Evolutionary conservation across 2,329 filamentous ascomycete species (phyloP), one percentile per base, ranked within the genome.

Genomic region (Xylariaceae sp.): DNA sequence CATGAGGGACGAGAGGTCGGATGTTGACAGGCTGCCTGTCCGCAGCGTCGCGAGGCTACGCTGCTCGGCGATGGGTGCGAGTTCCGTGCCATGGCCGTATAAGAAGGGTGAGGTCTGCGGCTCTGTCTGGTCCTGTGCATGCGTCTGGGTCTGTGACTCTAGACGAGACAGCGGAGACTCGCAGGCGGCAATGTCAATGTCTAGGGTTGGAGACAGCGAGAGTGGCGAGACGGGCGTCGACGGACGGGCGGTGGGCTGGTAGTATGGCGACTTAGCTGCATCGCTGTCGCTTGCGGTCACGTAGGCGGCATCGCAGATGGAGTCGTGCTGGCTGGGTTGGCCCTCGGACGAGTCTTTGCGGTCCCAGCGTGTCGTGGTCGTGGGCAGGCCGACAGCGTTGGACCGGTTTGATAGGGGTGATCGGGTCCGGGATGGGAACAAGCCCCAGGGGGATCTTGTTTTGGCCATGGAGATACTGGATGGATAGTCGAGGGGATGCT

Each of bases 61-160:
- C 49, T 67, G 62, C 52, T 69, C 66, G n/a, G 59, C 53, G 47
- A 69, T 69, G 12, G 66, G 65, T 16, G 60, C 55, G 1, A 69
- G 57, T 19, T 61, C 52, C 3, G 65, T 69, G 16, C 66, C 66
- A 41, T 59, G 54, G 16, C 66, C 66, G 45, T 69, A 69, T 2
- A 62, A 50, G 47, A 69, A 66, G 22, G 22, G 22, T n/a, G n/a
- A n/a, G n/a, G n/a, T n/a, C n/a, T n/a, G n/a, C n/a, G n/a, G n/a
- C n/a, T n/a, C n/a, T n/a, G n/a, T n/a, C n/a, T n/a, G n/a, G n/a
- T n/a, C n/a, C n/a, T n/a, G n/a, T n/a, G n/a, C n/a, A n/a, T n/a
- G n/a, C n/a, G n/a, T n/a, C n/a, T n/a, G n/a, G 22, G 22, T 26
- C 3, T 54, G 57, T 1, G 56, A 59, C 37, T 57, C 57, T 28